phyloP scores from a whole-genome alignment of 352 stramenopile genomes.

The Phytophthora aleatoria region DNA sequence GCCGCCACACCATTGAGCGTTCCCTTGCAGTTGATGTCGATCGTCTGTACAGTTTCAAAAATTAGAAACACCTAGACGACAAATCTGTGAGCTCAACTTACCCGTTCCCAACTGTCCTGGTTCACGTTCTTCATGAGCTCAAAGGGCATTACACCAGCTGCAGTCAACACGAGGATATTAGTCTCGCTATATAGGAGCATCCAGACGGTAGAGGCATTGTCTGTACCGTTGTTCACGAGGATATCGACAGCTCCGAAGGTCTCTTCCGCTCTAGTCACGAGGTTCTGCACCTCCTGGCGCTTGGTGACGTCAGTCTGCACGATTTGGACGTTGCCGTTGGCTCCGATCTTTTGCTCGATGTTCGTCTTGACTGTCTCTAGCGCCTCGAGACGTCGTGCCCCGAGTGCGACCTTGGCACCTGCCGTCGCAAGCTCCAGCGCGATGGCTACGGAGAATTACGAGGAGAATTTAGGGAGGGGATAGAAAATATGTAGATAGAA shows the following conservation, averaged over 20 bases:
- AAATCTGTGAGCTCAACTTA: slow-evolving; percentile 3
- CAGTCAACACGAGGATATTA: not conserved
- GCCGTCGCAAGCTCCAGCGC: slow-evolving; percentile 64
- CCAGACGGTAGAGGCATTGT: not conserved
- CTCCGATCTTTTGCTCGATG: slow-evolving; percentile 38
- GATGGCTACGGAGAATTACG: slow-evolving; percentile 48
- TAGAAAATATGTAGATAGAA: not conserved
- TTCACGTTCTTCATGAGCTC: slow-evolving; percentile 90
- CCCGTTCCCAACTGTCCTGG: slow-evolving; percentile 91
- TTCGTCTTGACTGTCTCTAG: slow-evolving; percentile 48
- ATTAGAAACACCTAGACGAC: slow-evolving; percentile 3
- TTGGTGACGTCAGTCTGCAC: slow-evolving; percentile 73
- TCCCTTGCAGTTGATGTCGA: slow-evolving; percentile 95
- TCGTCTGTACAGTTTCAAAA: slow-evolving; percentile 43
- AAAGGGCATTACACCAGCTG: slow-evolving; percentile 93
- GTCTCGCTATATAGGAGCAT: not conserved
- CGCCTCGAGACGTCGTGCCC: slow-evolving; percentile 69
- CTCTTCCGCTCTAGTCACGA: slow-evolving; percentile 64
- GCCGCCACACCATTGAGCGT: slow-evolving; percentile 87
- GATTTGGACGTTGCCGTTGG: slow-evolving; percentile 42
- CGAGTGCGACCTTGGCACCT: slow-evolving; percentile 85
- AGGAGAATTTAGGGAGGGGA: not conserved
- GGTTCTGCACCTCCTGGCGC: slow-evolving; percentile 61
- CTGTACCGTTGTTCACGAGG: slow-evolving; percentile 86
- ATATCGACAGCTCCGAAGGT: slow-evolving; percentile 83